Conservation (phyloP, 2,329 filamentous ascomycete genomes). For the Didymella keratinophila region DNA sequence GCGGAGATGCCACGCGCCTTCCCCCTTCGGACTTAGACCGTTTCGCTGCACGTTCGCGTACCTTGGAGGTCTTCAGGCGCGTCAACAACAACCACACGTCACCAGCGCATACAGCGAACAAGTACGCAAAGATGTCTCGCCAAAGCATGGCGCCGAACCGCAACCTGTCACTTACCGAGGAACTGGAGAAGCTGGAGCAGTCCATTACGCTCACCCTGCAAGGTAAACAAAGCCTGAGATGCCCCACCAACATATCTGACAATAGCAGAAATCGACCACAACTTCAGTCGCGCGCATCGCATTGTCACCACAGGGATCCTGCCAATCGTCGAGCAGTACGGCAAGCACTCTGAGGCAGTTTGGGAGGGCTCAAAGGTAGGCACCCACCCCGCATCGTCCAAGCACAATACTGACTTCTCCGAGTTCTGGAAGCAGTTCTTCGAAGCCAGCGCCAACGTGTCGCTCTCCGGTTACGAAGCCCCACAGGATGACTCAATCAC, state of each 20-base stretch:
- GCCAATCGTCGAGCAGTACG: conserved; percentile 93
- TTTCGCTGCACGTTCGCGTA: conserved; percentile 19
- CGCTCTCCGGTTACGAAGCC: conserved; percentile 93
- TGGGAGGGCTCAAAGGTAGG: conserved; percentile 94
- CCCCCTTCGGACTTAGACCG: conserved; percentile 16
- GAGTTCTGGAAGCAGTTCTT: conserved; percentile 99
- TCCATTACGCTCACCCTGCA: conserved; percentile 95
- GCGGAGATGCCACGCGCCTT: conserved; percentile 26
- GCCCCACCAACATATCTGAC: conserved; percentile 40
- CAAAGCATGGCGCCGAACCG: conserved; percentile 58
- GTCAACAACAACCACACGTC: conserved; percentile 20
- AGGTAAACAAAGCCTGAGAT: conserved; percentile 58
- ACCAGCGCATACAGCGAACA: neutral
- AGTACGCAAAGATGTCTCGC: conserved; percentile 57
- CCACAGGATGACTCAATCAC: conserved; percentile 64
- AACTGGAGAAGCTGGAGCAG: conserved; percentile 94
- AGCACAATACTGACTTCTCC: conserved; percentile 16
- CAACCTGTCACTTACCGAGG: conserved; percentile 84
- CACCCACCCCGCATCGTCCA: neutral
- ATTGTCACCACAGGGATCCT: conserved; percentile 95
- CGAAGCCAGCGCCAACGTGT: conserved; percentile 96
- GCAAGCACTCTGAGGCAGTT: conserved; percentile 88
- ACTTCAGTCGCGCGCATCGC: conserved; percentile 95
- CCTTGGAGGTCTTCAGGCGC: conserved; percentile 13
- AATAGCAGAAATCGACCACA: conserved; percentile 88